phyloP scores from a whole-genome alignment of 1,284 basidiomycete species.

The Chiua sp. region DNA sequence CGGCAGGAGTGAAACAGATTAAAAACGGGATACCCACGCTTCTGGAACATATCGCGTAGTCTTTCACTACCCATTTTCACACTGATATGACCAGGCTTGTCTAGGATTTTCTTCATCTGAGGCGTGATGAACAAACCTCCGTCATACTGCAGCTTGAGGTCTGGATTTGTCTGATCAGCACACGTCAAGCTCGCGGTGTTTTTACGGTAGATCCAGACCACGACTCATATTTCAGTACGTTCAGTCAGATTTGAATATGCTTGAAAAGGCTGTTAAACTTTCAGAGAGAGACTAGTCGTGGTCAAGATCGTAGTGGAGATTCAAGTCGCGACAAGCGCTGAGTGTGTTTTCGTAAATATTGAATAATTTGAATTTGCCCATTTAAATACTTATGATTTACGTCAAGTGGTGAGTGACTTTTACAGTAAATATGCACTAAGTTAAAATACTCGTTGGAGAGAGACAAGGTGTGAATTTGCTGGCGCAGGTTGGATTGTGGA shows the following conservation, averaged over 20 bases:
- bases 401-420: too few relatives aligned
- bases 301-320: background rate
- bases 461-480: too few relatives aligned
- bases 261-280: background rate
- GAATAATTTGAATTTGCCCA: too few relatives aligned
- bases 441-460: too few relatives aligned
- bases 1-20: background rate
- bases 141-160: slow-evolving; percentile 5
- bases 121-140: slow-evolving; percentile 43
- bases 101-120: slow-evolving; percentile 46
- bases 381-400: too few relatives aligned
- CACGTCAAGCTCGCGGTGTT: background rate
- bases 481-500: too few relatives aligned
- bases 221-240: slow-evolving; percentile 13
- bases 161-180: slow-evolving; percentile 16
- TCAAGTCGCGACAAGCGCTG: too few relatives aligned
- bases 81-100: slow-evolving; percentile 42
- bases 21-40: slow-evolving; percentile 32
- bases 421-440: too few relatives aligned
- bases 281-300: background rate
- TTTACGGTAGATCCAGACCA: slow-evolving; percentile 9
- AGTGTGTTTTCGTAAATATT: too few relatives aligned
- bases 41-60: slow-evolving; percentile 44
- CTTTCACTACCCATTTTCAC: slow-evolving; percentile 38
- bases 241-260: background rate